A percentile compares a stretch with the other conserved stretches of the same genome.
Conservation (phyloP, 495 filamentous ascomycete species). For the Amphirosellinia nigrospora region DNA sequence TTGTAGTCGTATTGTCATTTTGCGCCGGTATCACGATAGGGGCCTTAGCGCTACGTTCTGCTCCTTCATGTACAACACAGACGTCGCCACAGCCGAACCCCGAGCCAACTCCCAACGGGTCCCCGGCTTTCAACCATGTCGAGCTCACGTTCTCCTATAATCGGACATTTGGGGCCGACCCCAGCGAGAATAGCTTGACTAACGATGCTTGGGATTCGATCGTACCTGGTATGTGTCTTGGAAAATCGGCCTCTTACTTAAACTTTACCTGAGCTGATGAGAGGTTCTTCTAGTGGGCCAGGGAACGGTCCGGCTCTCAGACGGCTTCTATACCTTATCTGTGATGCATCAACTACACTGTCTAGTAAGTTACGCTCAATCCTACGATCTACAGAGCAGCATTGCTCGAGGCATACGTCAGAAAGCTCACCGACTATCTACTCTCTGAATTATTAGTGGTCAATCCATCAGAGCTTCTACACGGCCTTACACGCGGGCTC, state of each 20-base stretch:
- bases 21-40: background rate
- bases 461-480: constrained; percentile 7
- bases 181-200: background rate
- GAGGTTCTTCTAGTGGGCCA: background rate
- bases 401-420: background rate
- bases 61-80: background rate
- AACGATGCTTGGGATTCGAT: constrained; percentile 6
- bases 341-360: constrained; percentile 33
- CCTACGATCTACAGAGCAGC: background rate
- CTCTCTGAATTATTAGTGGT: background rate
- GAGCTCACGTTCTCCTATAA: background rate
- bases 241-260: background rate
- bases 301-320: background rate
- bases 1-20: background rate
- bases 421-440: background rate
- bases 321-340: constrained; percentile 26
- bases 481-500: constrained; percentile 1
- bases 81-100: background rate
- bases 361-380: constrained; percentile 22
- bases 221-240: constrained; percentile 1
- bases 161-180: constrained; percentile 6
- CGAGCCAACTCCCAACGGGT: background rate
- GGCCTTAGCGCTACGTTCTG: background rate
- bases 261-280: background rate
- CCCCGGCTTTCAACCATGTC: background rate